Base-by-base conservation (phyloP, 1,139 yeast species). In the Candida glucosophila region DNA sequence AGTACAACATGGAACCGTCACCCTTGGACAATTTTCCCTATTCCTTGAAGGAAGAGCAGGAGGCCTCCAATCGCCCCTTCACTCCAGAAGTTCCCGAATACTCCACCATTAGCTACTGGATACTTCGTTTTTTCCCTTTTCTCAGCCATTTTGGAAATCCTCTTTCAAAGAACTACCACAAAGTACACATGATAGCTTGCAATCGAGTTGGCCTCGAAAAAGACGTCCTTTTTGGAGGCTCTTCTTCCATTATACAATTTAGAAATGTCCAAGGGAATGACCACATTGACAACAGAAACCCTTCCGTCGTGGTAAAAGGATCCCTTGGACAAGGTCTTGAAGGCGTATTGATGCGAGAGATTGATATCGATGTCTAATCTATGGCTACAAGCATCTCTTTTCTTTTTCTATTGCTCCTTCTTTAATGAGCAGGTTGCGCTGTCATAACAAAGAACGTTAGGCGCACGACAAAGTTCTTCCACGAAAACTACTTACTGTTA, bases 201-300 rank as follows among this genome's bases (percentile, higher is more conserved):
- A 85, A 86, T 45, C 55, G 95, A 33, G 56, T 72, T 7, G 96
- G 96, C 0, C 57, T 77, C 20, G 96, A 86, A 47, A 73, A 62
- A 22, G 69, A 70, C 17, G 68, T 77, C 1, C 49, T 76, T 32
- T 88, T 80, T 37, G 92, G 82, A 0, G 94, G 95, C 1, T 67
- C 85, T 1, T 69, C 80, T 4, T 50, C 67, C 8, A 71, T 79
- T 5, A 51, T 70, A 27, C 65, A 67, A 33, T 77, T 77, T 37
- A 59, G 57, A 29, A 25, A 35, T 4, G 35, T 34, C 2, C 38
- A 37, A 2, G 47, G 44, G 2, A 38, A 52, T 12, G 37, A 35
- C 3, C 45, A 43, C 0, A 35, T 48, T 3, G 55, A 55, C 14
- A 39, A 38, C 14, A 27, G 36, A 5, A 75, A 74, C 38, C 51